Base-by-base conservation (phyloP, 2,329 filamentous ascomycete species). In the Nemania sp. region DNA sequence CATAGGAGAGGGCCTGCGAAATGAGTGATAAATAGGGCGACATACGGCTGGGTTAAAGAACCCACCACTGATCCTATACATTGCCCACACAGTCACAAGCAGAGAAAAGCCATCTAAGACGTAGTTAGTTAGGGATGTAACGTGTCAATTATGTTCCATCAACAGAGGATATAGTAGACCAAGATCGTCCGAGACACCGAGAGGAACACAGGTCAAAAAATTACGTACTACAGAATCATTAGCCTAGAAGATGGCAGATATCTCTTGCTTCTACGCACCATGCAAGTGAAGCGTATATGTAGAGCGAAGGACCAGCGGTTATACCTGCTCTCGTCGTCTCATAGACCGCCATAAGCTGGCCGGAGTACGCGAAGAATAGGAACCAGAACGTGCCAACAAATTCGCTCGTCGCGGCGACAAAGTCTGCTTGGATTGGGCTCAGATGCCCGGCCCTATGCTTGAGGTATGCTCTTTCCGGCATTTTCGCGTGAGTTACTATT, bases 61-160 rank as follows among this genome's bases (percentile, higher is more conserved):
- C 0, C 80, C 80, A 2, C 80, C 80, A 43, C 80, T 84, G 51
- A 86, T 80, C 18, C 83, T 77, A 69, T 83, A 86, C 72, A 86
- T 85, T 0, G 82, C 78, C 84, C 83, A 86, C 0, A 82, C 83
- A 47, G 83, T 85, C 49, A 83, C 81, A 15, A 83, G 79, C 35
- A 86, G 75, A 38, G 81, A 81, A 63, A 84, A 77, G 1, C 82
- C 81, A 53, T 72, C 68, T 70, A 22, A 15, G 15, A 15, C 20
- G 15, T 47, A 18, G 49, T 64, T 41, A 64, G 22, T 26, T 20
- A 20, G 43, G 45, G 45, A 5, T 47, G 4, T 24, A 11, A 45
- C 38, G 15, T 26, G 2, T 32, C 26, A 15, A 38, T 7, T 29
- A 6, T 10, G 10, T 18, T 20, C 24, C 18, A 22, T 45, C 8